A percentile compares a stretch with the other conserved stretches of the same genome.
Evolutionary conservation across 2,329 filamentous ascomycete genomes (phyloP).

Genomic region (Hypoxylon sp.): DNA sequence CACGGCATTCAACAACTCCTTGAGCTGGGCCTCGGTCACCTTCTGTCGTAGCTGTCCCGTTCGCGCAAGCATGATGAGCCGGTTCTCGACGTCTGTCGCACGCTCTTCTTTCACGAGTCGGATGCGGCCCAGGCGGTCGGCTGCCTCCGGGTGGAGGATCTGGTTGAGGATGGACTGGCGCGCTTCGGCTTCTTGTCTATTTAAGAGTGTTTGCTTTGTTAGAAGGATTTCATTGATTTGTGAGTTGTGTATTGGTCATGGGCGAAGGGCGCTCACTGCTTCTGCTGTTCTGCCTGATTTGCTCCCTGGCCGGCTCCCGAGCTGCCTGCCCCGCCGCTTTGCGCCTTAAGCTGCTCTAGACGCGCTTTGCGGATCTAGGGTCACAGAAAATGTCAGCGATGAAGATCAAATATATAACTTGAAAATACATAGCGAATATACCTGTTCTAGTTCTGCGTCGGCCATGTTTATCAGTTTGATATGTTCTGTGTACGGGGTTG

Average conservation of each 20-base stretch:
- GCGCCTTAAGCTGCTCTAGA: constrained; percentile 90
- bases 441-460: constrained; percentile 58
- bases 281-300: constrained; percentile 70
- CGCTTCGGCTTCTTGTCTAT: constrained; percentile 72
- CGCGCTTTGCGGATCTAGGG: constrained; percentile 92
- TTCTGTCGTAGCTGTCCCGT: constrained; percentile 87
- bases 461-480: constrained; percentile 50
- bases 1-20: constrained; percentile 88
- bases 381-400: constrained; percentile 16
- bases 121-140: constrained; percentile 93
- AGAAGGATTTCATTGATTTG: constrained; percentile 1
- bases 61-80: constrained; percentile 91
- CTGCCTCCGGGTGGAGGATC: constrained; percentile 94
- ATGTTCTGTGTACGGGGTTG: not conserved
- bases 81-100: constrained; percentile 90
- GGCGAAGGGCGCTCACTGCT: constrained; percentile 64
- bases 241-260: not conserved
- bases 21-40: constrained; percentile 92
- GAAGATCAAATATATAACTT: not conserved
- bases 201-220: constrained; percentile 38
- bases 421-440: constrained; percentile 36
- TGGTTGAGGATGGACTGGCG: constrained; percentile 85
- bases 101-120: constrained; percentile 94
- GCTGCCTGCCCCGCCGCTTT: constrained; percentile 67
- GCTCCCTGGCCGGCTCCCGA: constrained; percentile 56